Percentiles rank a stretch among this genome's conserved stretches.
phyloP scores from a whole-genome alignment of 495 filamentous ascomycete species.

The Penicillium robsamsonii region DNA sequence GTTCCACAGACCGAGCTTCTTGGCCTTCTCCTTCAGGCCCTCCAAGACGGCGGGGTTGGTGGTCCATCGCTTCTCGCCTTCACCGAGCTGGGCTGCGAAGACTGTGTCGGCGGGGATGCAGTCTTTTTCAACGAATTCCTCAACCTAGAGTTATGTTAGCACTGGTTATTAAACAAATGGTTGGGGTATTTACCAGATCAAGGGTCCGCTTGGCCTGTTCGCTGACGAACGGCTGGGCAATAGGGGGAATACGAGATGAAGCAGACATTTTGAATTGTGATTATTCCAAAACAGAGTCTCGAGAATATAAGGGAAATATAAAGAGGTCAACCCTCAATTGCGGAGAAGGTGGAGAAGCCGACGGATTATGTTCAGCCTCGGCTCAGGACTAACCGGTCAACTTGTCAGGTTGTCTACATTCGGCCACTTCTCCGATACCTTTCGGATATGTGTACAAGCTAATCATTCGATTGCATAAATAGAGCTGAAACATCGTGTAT shows the following conservation, averaged over 20 bases:
- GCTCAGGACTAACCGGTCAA: conserved; percentile 14
- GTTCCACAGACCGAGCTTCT: conserved; percentile 90
- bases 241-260: conserved; percentile 63
- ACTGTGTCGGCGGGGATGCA: conserved; percentile 84
- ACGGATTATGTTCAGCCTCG: conserved; percentile 29
- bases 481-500: no score
- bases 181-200: conserved; percentile 50
- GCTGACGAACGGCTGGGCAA: conserved; percentile 68
- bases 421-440: conserved; percentile 18
- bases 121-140: conserved; percentile 96
- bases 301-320: conserved; percentile 17
- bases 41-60: conserved; percentile 80
- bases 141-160: conserved; percentile 54
- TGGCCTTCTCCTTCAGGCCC: conserved; percentile 80
- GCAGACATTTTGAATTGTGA: conserved; percentile 50
- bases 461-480: no score
- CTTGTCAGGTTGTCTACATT: neutral
- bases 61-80: conserved; percentile 71
- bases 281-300: neutral
- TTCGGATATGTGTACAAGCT: no score
- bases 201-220: conserved; percentile 75
- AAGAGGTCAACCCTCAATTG: conserved; percentile 23
- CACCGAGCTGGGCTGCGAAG: conserved; percentile 73
- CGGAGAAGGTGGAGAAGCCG: conserved; percentile 34
- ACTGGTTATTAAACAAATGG: neutral